phyloP scores from a whole-genome alignment of 352 stramenopile genomes.

The Pythium chondricola region DNA sequence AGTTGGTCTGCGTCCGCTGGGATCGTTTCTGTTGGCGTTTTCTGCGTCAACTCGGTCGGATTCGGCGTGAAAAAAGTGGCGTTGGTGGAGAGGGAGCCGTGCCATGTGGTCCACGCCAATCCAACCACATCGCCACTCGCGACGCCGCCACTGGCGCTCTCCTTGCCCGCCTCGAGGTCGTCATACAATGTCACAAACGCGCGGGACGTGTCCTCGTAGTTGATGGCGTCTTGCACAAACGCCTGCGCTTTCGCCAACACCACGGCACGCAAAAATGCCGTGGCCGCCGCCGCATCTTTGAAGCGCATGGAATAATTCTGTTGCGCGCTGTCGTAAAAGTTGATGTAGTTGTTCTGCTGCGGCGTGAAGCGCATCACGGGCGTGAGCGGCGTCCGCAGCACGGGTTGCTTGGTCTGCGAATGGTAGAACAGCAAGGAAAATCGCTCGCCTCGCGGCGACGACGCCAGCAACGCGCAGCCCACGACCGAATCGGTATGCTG shows the following conservation, averaged over 20 bases:
- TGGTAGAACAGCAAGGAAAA: constrained; percentile 73
- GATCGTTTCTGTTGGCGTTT: constrained; percentile 10
- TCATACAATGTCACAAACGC: constrained; percentile 21
- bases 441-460: constrained; percentile 2
- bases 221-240: constrained; percentile 17
- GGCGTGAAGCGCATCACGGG: constrained; percentile 36
- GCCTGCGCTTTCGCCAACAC: constrained; percentile 51
- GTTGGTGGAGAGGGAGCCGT: constrained; percentile 20
- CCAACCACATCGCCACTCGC: constrained; percentile 41
- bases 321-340: constrained; percentile 50
- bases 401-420: constrained; percentile 47
- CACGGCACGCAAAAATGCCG: constrained; percentile 40
- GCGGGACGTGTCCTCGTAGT: not conserved
- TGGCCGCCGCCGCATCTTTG: constrained; percentile 32
- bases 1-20: constrained; percentile 29
- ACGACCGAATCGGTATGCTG: constrained; percentile 57
- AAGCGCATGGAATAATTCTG: constrained; percentile 76
- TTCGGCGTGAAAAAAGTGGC: constrained; percentile 45
- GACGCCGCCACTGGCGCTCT: constrained; percentile 30
- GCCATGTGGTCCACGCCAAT: constrained; percentile 45
- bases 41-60: constrained; percentile 43
- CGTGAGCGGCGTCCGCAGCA: constrained; percentile 41
- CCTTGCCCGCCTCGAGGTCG: constrained; percentile 40
- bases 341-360: constrained; percentile 72
- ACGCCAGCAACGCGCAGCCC: constrained; percentile 49